phyloP scores from a whole-genome alignment of 2,329 filamentous ascomycete genomes.

The Ceratocystis variospora region DNA sequence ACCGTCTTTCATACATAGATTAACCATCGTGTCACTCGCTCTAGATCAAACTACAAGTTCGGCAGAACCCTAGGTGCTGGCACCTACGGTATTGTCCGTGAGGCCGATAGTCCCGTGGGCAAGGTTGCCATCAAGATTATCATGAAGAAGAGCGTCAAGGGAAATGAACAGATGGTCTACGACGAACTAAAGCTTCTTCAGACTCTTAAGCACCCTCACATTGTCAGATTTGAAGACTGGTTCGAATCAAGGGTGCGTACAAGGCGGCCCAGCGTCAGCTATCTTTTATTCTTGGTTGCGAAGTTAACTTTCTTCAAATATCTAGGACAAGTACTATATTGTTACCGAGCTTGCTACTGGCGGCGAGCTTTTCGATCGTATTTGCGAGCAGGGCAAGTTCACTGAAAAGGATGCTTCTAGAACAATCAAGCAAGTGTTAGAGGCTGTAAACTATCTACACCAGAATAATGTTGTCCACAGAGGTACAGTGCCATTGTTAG shows the following conservation, averaged over 20 bases:
- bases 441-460: constrained; percentile 86
- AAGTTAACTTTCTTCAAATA: background rate
- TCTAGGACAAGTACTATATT: constrained; percentile 97
- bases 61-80: constrained; percentile 88
- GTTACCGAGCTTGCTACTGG: constrained; percentile 92
- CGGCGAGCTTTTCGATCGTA: constrained; percentile 93
- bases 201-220: constrained; percentile 80
- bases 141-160: constrained; percentile 96
- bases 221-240: constrained; percentile 96
- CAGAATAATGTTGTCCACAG: constrained; percentile 89
- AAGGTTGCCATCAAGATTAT: constrained; percentile 98
- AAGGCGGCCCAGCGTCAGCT: constrained; percentile 23
- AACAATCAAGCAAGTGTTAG: constrained; percentile 86
- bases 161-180: constrained; percentile 97
- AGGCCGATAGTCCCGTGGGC: constrained; percentile 67
- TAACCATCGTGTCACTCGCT: constrained; percentile 22
- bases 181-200: constrained; percentile 93
- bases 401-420: constrained; percentile 96
- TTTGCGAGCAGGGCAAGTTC: constrained; percentile 95
- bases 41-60: constrained; percentile 74
- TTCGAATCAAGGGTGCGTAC: constrained; percentile 88
- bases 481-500: constrained; percentile 38
- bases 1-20: background rate
- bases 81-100: constrained; percentile 95
- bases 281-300: background rate